Conservation (phyloP, 345 rosid genomes). For the Gossypium rotundifolium region DNA sequence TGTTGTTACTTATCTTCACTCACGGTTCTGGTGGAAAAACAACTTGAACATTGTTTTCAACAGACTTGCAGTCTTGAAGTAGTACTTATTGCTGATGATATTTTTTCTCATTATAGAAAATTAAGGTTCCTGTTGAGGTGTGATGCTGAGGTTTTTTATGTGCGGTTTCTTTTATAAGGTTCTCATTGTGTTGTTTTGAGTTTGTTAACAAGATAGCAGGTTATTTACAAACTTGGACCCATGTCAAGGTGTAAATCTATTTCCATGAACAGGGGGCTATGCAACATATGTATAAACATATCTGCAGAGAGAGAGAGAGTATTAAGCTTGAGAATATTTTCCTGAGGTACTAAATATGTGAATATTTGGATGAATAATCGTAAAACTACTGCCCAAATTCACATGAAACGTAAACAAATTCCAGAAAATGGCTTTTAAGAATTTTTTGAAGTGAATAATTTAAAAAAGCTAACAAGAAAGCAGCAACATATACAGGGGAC, state of each 20-base stretch:
- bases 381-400: too few relatives aligned
- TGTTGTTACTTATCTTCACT: background rate
- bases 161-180: background rate
- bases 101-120: background rate
- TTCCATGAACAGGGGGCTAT: background rate
- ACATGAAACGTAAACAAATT: too few relatives aligned
- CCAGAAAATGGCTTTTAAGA: too few relatives aligned
- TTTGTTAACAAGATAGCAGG: background rate
- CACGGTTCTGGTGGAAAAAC: background rate
- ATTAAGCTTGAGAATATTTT: too few relatives aligned
- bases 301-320: too few relatives aligned
- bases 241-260: background rate
- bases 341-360: too few relatives aligned
- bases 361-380: too few relatives aligned
- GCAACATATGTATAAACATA: background rate
- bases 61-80: background rate
- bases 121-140: background rate
- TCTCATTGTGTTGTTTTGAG: background rate
- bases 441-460: too few relatives aligned
- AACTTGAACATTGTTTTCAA: background rate
- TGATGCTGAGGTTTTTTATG: background rate
- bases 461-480: too few relatives aligned
- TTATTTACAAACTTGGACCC: background rate
- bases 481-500: too few relatives aligned
- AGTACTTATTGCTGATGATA: background rate